phyloP scores from a whole-genome alignment of 345 rosid species.

The Syzygium jambos region DNA sequence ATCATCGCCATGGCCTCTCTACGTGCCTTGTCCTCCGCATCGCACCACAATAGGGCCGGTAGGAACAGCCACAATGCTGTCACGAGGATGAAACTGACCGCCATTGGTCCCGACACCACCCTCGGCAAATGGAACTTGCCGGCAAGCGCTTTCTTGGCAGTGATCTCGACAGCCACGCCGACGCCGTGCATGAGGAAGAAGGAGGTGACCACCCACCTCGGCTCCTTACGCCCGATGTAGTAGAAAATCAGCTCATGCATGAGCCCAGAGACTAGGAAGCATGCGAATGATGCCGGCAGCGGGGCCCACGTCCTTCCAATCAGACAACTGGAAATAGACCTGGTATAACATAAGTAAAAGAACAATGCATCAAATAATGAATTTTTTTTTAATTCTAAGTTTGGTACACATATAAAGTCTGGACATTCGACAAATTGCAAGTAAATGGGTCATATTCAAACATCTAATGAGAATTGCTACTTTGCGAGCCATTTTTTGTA shows the following conservation, averaged over 20 bases:
- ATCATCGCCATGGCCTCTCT: constrained; percentile 8
- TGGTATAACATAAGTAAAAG: background rate
- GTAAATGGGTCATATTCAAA: background rate
- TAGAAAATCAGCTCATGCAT: constrained; percentile 69
- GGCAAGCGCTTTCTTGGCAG: constrained; percentile 6
- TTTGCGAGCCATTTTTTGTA: background rate
- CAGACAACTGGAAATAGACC: background rate
- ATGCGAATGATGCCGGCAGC: constrained; percentile 20
- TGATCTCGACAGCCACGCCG: constrained; percentile 10
- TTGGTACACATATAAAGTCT: background rate
- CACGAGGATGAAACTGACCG: constrained; percentile 9
- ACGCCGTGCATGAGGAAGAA: constrained; percentile 52
- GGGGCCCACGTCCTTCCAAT: constrained; percentile 32
- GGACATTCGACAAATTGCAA: background rate
- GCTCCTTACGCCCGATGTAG: constrained; percentile 24
- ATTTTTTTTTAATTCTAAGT: background rate
- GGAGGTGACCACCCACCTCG: constrained; percentile 38
- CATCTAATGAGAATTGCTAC: background rate
- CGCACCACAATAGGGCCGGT: constrained; percentile 5
- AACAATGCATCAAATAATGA: background rate
- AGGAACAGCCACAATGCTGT: constrained; percentile 21
- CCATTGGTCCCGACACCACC: constrained; percentile 1
- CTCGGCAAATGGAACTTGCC: constrained; percentile 7
- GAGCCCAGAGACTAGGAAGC: constrained; percentile 40
- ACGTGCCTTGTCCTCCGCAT: constrained; percentile 7